These are phyloP conservation scores for Marvania coccoides DNA, from an alignment of 139 green algal species.

Conservation along the genomic window DNA sequence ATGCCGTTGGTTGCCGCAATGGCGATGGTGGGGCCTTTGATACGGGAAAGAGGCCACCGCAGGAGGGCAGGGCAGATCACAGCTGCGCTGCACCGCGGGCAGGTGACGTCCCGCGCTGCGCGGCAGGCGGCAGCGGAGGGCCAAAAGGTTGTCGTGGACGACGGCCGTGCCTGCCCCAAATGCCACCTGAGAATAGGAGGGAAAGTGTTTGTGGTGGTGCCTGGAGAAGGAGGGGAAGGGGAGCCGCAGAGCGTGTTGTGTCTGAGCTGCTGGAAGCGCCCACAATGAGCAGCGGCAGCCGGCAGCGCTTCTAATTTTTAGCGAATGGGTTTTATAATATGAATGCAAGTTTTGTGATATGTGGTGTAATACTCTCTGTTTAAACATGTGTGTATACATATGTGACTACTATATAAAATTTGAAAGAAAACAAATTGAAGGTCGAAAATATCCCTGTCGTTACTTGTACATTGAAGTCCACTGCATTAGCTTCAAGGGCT, in stretches of 20 bases:
- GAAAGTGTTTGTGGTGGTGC: conserved; percentile 43
- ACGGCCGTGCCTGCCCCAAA: conserved; percentile 32
- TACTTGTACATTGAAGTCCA: too few species aligned
- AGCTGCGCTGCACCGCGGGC: conserved; percentile 6
- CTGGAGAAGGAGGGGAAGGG: neutral
- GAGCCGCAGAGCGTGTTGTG: neutral
- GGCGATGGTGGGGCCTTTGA: conserved; percentile 43
- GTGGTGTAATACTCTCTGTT: too few species aligned
- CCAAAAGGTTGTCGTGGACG: conserved; percentile 17
- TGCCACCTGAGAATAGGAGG: conserved; percentile 40
- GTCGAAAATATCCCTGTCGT: too few species aligned
- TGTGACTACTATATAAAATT: too few species aligned
- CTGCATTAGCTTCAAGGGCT: too few species aligned
- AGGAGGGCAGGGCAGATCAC: conserved; percentile 25
- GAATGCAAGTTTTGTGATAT: too few species aligned
- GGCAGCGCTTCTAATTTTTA: too few species aligned
- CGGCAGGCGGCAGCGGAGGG: neutral
- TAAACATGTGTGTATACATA: too few species aligned
- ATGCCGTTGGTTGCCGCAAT: conserved; percentile 59
- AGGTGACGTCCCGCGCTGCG: neutral
- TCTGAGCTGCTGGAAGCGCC: neutral
- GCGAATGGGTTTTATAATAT: too few species aligned
- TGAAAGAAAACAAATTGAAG: too few species aligned
- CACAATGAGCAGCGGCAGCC: too few species aligned
- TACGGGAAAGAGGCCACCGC: conserved; percentile 54